Evolutionary conservation across 2,329 filamentous ascomycete species (phyloP).

Genomic region (Colletotrichum costaricense): DNA sequence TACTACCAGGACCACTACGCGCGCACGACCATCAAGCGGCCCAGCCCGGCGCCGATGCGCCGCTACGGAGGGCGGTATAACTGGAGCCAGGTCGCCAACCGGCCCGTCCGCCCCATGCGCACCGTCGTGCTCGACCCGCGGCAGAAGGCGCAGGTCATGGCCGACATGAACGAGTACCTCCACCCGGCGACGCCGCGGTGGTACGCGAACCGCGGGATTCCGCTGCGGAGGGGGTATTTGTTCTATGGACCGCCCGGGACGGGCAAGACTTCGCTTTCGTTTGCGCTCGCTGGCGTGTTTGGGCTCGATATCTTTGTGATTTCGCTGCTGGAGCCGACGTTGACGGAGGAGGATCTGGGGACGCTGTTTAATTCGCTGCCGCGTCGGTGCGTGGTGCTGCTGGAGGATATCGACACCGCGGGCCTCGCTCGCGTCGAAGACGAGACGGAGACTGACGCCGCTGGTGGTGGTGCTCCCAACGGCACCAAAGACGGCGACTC

Average conservation of each 20-base stretch:
- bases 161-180: slow-evolving; percentile 83
- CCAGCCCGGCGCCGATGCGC: slow-evolving; percentile 37
- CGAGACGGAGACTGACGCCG: slow-evolving; percentile 40
- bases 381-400: slow-evolving; percentile 71
- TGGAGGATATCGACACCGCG: slow-evolving; percentile 78
- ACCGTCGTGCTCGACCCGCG: slow-evolving; percentile 79
- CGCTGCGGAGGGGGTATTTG: slow-evolving; percentile 80
- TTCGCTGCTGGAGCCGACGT: slow-evolving; percentile 63
- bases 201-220: slow-evolving; percentile 82
- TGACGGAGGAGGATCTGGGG: slow-evolving; percentile 72
- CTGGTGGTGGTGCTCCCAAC: slow-evolving; percentile 6
- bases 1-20: slow-evolving; percentile 63
- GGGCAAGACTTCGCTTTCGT: slow-evolving; percentile 77
- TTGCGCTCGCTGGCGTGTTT: slow-evolving; percentile 74
- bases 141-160: slow-evolving; percentile 74
- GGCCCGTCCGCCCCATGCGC: slow-evolving; percentile 77
- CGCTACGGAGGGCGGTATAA: slow-evolving; percentile 49
- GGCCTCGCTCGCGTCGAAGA: slow-evolving; percentile 60
- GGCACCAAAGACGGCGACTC: slow-evolving; percentile 13
- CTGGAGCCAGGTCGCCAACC: slow-evolving; percentile 68
- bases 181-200: slow-evolving; percentile 76
- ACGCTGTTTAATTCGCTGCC: slow-evolving; percentile 71
- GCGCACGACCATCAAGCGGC: slow-evolving; percentile 68
- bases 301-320: slow-evolving; percentile 76
- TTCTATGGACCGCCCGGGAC: slow-evolving; percentile 82